Evolutionary conservation across 306 rosid species (phyloP).

Genomic region (Glycine tomentella): DNA sequence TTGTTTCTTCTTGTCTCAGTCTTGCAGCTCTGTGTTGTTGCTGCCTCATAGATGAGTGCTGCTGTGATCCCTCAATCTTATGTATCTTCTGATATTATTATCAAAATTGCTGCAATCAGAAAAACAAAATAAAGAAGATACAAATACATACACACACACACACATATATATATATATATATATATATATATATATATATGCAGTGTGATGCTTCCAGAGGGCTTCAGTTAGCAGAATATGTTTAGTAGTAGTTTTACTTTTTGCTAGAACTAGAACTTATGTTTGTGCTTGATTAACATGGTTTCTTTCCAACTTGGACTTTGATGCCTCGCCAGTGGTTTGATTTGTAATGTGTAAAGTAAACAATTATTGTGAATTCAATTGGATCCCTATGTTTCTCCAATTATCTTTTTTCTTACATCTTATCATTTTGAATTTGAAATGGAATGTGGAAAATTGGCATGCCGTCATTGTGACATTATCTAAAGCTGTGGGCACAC

Average conservation of each 20-base stretch:
- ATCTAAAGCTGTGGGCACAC: not conserved
- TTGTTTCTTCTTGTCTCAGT: conserved; percentile 43
- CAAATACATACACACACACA: too few relatives aligned
- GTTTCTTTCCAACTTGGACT: conserved; percentile 29
- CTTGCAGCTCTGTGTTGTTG: conserved; percentile 94
- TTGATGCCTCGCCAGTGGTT: not conserved
- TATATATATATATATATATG: too few relatives aligned
- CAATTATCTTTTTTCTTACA: not conserved
- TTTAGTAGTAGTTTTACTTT: conserved; percentile 3
- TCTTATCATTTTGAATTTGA: conserved; percentile 24
- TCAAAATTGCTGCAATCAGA: conserved; percentile 16
- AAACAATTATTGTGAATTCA: conserved; percentile 15
- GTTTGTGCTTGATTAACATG: not conserved
- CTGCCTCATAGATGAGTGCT: conserved; percentile 86
- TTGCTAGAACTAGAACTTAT: not conserved
- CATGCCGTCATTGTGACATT: not conserved
- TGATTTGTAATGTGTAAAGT: conserved; percentile 38
- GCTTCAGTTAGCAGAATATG: not conserved
- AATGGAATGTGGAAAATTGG: conserved; percentile 11
- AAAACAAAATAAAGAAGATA: conserved; percentile 16
- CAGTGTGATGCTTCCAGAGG: conserved; percentile 42
- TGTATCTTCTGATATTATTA: conserved; percentile 43
- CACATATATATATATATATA: too few relatives aligned
- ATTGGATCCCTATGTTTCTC: conserved; percentile 44
- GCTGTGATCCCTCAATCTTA: conserved; percentile 86